Percentiles rank a stretch among this genome's conserved stretches.
These are phyloP conservation scores for Meyerozyma athensensis DNA, from an alignment of 1,139 yeast species.

Conservation along the genomic window DNA sequence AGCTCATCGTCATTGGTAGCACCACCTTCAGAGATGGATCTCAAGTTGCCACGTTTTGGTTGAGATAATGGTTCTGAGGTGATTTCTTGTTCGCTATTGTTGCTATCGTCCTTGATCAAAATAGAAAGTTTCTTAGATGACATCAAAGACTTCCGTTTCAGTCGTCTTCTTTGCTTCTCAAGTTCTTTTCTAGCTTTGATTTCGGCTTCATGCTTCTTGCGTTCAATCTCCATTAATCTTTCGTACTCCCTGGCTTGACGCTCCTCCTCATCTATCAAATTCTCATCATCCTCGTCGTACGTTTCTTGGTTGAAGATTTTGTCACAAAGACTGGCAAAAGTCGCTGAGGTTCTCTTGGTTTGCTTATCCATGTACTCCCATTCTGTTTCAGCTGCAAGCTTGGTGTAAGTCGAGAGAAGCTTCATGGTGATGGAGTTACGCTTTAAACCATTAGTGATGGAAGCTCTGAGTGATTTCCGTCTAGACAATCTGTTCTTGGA, in stretches of 20 bases:
- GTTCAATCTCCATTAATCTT: slow-evolving; percentile 46
- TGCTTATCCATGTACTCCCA: slow-evolving; percentile 71
- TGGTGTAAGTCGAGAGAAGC: slow-evolving; percentile 66
- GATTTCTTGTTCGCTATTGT: slow-evolving; percentile 32
- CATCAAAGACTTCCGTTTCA: slow-evolving; percentile 40
- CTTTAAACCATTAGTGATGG: slow-evolving; percentile 46
- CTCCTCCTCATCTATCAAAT: slow-evolving; percentile 46
- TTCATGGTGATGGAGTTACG: slow-evolving; percentile 70
- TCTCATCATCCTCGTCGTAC: slow-evolving; percentile 55
- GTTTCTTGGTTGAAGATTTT: slow-evolving; percentile 60
- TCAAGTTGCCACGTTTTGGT: slow-evolving; percentile 35
- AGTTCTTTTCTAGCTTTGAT: slow-evolving; percentile 41
- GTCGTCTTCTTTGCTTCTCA: slow-evolving; percentile 42
- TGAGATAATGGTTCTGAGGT: slow-evolving; percentile 23
- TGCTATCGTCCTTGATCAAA: slow-evolving; percentile 22
- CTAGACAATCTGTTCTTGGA: slow-evolving; percentile 33
- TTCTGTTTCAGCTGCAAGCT: slow-evolving; percentile 59
- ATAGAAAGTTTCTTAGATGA: slow-evolving; percentile 40
- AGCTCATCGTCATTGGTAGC: slow-evolving; percentile 21
- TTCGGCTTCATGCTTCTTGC: slow-evolving; percentile 48
- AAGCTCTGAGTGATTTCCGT: slow-evolving; percentile 38
- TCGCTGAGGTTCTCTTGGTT: slow-evolving; percentile 71
- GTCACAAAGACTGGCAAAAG: slow-evolving; percentile 73
- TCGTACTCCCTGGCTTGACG: slow-evolving; percentile 45
- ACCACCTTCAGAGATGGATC: slow-evolving; percentile 37